Base-by-base conservation (phyloP, 176 grass and related monocot genomes). In the Tuctoria greenei region DNA sequence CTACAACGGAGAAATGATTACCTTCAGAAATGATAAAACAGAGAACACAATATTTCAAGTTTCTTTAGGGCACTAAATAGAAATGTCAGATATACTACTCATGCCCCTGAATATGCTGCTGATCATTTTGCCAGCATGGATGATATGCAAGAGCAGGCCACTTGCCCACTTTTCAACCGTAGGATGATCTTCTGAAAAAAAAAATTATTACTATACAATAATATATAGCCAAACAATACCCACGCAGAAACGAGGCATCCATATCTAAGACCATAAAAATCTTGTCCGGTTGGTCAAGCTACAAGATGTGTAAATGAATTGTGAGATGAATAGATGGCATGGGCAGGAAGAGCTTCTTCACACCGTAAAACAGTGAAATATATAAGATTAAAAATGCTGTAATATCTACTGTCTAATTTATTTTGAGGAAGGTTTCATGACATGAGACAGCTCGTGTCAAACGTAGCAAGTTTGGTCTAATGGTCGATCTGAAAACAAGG, bases 241-340 rank as follows among this genome's bases (percentile, higher is more conserved):
- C 4, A 82, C 58, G 23, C 40, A 64, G 64, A 83, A 76, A 49
- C 10, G 44, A 69, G 37, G 4, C 31, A 69, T 59, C 46, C 87
- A 80, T 76, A 98, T 91, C 95, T 94, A 98, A 84, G 75, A 98
- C 91, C 84, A 94, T 98, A 88, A 98, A 98, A 75, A 98, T 98
- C 91, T 98, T 98, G 86, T 98, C 95, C 64, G 94, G 86, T 82
- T 98, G 91, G 78, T 99, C 95, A 82, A 99, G 87, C 95, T 99
- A 85, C 64, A 90, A 83, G 49, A 76, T 77, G 49, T 10, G 46
- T 21, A 80, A 84, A 80, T 64, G 37, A 70, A 75, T 28, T 79
- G 82, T 87, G 51, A 90, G 77, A 89, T 78, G 68, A 76, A 54
- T 70, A 62, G 69, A 70, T 50, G 31, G 41, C 55, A 81, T 79